Conservation (phyloP, 1,284 basidiomycete species). For the Cryptococcus sp. region DNA sequence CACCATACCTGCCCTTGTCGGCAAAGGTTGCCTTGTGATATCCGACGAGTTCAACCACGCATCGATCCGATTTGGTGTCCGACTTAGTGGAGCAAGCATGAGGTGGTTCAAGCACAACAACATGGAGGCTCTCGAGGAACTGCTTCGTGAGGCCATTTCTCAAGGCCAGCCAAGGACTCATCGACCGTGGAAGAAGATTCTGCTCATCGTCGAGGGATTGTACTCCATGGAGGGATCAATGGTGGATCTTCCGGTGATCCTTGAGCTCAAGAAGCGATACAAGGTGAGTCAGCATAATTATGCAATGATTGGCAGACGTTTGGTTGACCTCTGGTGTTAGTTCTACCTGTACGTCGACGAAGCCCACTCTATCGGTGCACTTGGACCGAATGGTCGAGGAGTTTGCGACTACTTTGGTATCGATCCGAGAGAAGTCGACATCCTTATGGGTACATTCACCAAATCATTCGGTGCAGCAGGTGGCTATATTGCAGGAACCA, state of each 20-base stretch:
- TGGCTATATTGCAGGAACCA: slow-evolving; percentile 88
- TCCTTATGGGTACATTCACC: slow-evolving; percentile 99
- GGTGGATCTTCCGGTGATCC: slow-evolving; percentile 76
- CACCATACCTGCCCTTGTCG: slow-evolving; percentile 85
- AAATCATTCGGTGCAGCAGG: slow-evolving; percentile 98
- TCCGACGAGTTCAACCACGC: slow-evolving; percentile 98
- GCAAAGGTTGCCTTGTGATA: slow-evolving; percentile 91
- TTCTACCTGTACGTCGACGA: slow-evolving; percentile 97
- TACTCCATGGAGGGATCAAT: slow-evolving; percentile 98
- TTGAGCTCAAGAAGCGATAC: slow-evolving; percentile 92
- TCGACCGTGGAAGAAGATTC: slow-evolving; percentile 97
- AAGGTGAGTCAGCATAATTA: slow-evolving; percentile 63
- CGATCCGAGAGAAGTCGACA: slow-evolving; percentile 77
- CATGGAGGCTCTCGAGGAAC: slow-evolving; percentile 76
- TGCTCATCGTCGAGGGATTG: slow-evolving; percentile 91
- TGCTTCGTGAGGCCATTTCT: slow-evolving; percentile 88
- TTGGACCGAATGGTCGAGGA: slow-evolving; percentile 91
- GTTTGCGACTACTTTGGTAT: slow-evolving; percentile 94
- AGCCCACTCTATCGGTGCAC: slow-evolving; percentile 94
- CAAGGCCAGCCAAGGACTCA: slow-evolving; percentile 98
- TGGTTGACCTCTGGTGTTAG: slow-evolving; percentile 53
- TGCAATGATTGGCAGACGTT: neutral
- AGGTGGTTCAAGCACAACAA: slow-evolving; percentile 98
- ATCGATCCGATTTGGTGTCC: slow-evolving; percentile 89
- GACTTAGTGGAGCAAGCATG: slow-evolving; percentile 84